Base-by-base conservation (phyloP, 345 rosid species). In the Noccaea bulbosa region DNA sequence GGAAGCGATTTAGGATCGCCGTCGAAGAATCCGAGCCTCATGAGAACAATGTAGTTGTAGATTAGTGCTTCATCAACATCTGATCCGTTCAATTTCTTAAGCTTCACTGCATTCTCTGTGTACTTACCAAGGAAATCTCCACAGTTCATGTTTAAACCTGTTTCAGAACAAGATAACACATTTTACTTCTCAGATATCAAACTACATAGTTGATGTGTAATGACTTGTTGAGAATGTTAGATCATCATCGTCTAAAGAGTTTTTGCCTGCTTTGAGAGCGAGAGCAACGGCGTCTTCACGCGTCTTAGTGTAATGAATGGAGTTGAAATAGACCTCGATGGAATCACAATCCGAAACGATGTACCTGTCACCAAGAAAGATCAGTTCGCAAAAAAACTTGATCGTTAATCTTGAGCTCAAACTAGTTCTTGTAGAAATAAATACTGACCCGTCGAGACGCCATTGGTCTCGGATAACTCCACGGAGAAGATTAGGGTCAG, bases 331-430 rank as follows among this genome's bases (percentile, higher is more conserved):
- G 1, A 86, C 89, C 47, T 83, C 34, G 8, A 88, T 62, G 4
- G 97, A 87, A 79, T 91, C 95, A 24, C 92, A 88, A 62, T 88
- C 97, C 0, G 91, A 77, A 38, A 86, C 90, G 3, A 87, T 87
- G 47, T 84, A 88, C 62, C 75, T 71, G 12, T 74, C 77, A 83
- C 9, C 58, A 55, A 63, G 45, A 58, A 62, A 11, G 14, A n/a
- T n/a, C n/a, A n/a, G n/a, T 10, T 22, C 7, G 9, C 24, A 22
- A 6, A 6, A 33, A 12, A 6, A 55, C 41, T 46, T n/a, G 8
- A 47, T 37, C 12, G 57, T 14, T 53, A 20, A 55, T 67, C 45
- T 55, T 8, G 5, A 64, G 20, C 40, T 34, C 17, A 69, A 69
- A 34, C 5, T 40, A 1, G 38, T 37, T 12, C 38, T 53, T 15